phyloP scores from a whole-genome alignment of 768 basidiomycete genomes.

The Gloeostereum incarnatum region DNA sequence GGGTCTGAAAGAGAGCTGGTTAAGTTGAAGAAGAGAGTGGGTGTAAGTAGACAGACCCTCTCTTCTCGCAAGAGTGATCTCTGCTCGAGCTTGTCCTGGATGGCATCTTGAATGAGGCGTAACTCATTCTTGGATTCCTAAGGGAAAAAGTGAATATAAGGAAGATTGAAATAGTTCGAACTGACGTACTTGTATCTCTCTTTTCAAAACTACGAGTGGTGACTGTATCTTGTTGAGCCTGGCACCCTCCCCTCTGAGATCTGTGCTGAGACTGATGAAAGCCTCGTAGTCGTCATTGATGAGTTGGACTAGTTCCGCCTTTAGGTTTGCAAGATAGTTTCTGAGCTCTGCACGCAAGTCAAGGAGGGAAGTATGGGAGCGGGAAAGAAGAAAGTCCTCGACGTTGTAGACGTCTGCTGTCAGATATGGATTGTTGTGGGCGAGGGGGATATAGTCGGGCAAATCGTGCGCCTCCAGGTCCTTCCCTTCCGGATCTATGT shows the following conservation, averaged over 20 bases:
- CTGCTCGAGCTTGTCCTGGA: constrained; percentile 70
- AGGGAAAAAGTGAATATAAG: constrained; percentile 1
- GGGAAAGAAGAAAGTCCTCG: constrained; percentile 81
- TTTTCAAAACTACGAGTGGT: constrained; percentile 57
- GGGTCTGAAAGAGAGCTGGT: constrained; percentile 35
- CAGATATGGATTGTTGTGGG: constrained; percentile 72
- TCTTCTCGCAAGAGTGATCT: constrained; percentile 76
- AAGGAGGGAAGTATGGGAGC: constrained; percentile 75
- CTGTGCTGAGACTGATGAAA: constrained; percentile 93
- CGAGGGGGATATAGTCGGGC: constrained; percentile 61
- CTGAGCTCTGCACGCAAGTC: constrained; percentile 85
- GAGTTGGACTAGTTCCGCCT: constrained; percentile 89
- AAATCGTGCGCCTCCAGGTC: constrained; percentile 32
- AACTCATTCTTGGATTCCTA: constrained; percentile 60
- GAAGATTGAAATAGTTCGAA: background rate
- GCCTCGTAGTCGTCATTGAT: constrained; percentile 99
- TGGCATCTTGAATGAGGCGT: constrained; percentile 56
- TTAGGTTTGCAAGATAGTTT: constrained; percentile 73
- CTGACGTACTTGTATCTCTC: constrained; percentile 57
- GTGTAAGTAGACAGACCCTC: constrained; percentile 42
- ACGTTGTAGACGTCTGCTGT: constrained; percentile 64
- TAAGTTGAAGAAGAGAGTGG: constrained; percentile 4
- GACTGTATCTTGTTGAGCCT: constrained; percentile 57
- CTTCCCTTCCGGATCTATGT: constrained; percentile 11
- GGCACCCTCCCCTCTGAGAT: constrained; percentile 76